Conservation (phyloP, 345 rosid genomes). For the Carallia brachiata region DNA sequence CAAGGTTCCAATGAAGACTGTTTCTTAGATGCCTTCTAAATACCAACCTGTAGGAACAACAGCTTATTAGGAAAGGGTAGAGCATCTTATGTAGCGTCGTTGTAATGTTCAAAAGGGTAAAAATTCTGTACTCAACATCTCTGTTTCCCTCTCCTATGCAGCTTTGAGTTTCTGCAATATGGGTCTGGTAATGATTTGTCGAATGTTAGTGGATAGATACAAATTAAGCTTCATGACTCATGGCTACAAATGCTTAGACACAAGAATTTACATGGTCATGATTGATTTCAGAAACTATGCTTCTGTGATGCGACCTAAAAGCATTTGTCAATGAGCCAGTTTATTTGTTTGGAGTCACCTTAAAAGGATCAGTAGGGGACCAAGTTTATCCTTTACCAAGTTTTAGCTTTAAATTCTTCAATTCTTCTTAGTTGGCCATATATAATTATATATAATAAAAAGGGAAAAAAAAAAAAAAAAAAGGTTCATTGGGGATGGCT, state of each 20-base stretch:
- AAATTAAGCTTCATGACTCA: background rate
- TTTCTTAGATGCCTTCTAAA: constrained; percentile 78
- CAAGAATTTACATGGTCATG: background rate
- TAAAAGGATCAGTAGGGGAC: too few relatives aligned
- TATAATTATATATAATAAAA: too few relatives aligned
- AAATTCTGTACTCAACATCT: constrained; percentile 1
- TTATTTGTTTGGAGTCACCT: background rate
- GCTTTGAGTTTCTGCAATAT: background rate
- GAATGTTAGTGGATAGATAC: background rate
- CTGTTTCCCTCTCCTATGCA: constrained; percentile 1
- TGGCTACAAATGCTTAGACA: background rate
- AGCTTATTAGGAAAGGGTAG: constrained; percentile 69
- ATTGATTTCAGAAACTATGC: background rate
- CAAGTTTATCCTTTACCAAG: too few relatives aligned
- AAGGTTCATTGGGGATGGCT: too few relatives aligned
- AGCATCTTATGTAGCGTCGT: constrained; percentile 68
- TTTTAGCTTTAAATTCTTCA: too few relatives aligned
- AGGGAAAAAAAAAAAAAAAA: too few relatives aligned
- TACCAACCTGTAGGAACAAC: constrained; percentile 87
- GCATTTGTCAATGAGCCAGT: background rate
- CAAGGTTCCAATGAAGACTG: constrained; percentile 95
- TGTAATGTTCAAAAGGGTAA: constrained; percentile 71
- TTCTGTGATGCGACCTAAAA: background rate
- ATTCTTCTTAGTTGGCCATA: too few relatives aligned
- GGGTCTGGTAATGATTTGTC: background rate